These are phyloP conservation scores for Russula sp. DNA, from an alignment of 768 basidiomycete genomes.

Conservation along the genomic window DNA sequence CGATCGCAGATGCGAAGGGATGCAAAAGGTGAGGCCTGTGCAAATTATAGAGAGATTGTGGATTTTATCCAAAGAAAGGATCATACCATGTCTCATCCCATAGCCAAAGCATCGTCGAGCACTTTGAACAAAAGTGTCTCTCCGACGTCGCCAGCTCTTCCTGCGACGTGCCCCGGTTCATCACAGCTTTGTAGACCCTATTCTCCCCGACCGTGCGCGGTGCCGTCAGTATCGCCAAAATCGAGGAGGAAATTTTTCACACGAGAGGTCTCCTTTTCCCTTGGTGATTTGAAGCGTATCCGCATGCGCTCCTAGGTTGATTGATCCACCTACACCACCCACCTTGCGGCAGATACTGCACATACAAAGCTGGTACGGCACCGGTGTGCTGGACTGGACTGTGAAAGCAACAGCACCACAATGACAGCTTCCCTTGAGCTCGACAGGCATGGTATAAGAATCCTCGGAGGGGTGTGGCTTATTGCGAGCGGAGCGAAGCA, in stretches of 20 bases:
- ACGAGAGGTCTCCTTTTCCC: slow-evolving; percentile 58
- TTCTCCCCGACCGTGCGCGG: not conserved
- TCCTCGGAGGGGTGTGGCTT: too few relatives aligned
- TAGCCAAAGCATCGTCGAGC: slow-evolving; percentile 65
- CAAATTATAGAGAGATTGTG: not conserved
- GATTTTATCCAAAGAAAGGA: not conserved
- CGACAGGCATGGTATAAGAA: slow-evolving; percentile 48
- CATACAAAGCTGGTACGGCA: slow-evolving; percentile 65
- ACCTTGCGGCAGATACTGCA: slow-evolving; percentile 74
- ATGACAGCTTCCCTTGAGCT: slow-evolving; percentile 45
- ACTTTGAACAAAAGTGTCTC: slow-evolving; percentile 60
- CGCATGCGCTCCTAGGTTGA: slow-evolving; percentile 59
- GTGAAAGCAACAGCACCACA: slow-evolving; percentile 39
- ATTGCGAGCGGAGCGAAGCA: too few relatives aligned
- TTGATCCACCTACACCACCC: slow-evolving; percentile 60
- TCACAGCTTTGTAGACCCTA: slow-evolving; percentile 61
- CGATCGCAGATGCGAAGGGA: slow-evolving; percentile 67
- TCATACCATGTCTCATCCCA: slow-evolving; percentile 54
- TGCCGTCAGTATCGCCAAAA: not conserved
- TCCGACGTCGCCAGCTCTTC: slow-evolving; percentile 52
- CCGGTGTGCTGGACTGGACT: slow-evolving; percentile 49
- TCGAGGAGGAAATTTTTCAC: not conserved
- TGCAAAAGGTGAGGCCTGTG: slow-evolving; percentile 61
- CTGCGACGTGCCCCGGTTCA: slow-evolving; percentile 53
- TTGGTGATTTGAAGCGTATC: slow-evolving; percentile 48